Evolutionary conservation across 768 basidiomycete species (phyloP), one percentile per base, ranked within the genome.

Genomic region (Rhizopogon roseolus): DNA sequence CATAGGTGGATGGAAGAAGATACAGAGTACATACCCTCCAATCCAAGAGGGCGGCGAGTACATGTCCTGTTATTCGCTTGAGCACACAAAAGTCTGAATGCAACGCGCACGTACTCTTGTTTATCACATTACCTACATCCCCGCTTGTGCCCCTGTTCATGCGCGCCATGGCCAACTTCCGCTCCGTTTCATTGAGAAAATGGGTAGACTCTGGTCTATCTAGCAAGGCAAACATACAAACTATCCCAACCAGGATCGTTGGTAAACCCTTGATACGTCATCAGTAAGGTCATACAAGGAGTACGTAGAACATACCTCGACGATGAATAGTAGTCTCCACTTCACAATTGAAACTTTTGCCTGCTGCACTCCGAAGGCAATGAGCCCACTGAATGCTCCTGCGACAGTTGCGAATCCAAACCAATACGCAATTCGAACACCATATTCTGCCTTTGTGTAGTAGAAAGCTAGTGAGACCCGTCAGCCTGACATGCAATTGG

Each of bases 331-430:
- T 14, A 48, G 29, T 9, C 46, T 48, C 50, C 50, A 51, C 27
- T 51, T 41, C 50, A 38, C 50, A 22, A 51, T 41, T 9, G 40
- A 39, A 9, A 25, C 50, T 14, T 40, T 50, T n/a, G 38, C 22
- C 4, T 87, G 77, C 17, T 51, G 34, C 17, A 51, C 27, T 10
- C 50, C 50, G 22, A 51, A 39, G 6, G 40, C 37, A 16, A 51
- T 39, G 37, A 50, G 39, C 10, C 50, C 52, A 39, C 27, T 32
- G 34, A 48, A 54, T 45, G 32, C 41, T 41, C 86, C 86, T 6
- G 86, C 84, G 4, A 87, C 81, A 2, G 86, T 85, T 14, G 86
- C 85, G 60, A 87, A 88, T 7, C 82, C 84, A 56, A 87, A 88
- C 82, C 85, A 87, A 61, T 84, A 78, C 0, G 84, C 85, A 74